phyloP scores from a whole-genome alignment of 2,329 filamentous ascomycete genomes.

The Diaporthe citrichinensis region DNA sequence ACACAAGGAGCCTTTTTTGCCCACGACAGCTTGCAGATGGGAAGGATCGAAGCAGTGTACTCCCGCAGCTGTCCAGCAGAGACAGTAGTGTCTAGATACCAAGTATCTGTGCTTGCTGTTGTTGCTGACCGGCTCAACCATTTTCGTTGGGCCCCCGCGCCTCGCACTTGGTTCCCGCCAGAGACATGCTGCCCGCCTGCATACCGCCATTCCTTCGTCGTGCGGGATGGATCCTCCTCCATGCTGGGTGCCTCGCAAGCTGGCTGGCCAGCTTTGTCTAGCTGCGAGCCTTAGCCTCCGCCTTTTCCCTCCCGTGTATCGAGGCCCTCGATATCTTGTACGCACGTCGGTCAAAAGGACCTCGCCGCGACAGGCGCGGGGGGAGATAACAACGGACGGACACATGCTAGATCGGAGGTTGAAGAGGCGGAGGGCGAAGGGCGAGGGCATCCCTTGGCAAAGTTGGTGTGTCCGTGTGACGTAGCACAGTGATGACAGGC shows the following conservation, averaged over 20 bases:
- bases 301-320: no score
- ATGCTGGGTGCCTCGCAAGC: not conserved
- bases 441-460: not conserved
- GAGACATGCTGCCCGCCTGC: conserved; percentile 22
- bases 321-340: not conserved
- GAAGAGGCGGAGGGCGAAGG: not conserved
- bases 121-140: conserved; percentile 8
- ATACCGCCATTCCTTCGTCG: conserved; percentile 29
- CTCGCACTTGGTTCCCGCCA: conserved; percentile 6
- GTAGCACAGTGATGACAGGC: conserved; percentile 17
- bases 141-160: not conserved
- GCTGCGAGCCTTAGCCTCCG: not conserved
- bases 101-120: not conserved
- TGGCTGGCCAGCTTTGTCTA: not conserved
- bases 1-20: not conserved
- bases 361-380: not conserved
- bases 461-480: conserved; percentile 1
- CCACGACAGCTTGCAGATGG: not conserved
- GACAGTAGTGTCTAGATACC: not conserved
- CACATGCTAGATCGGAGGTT: not conserved
- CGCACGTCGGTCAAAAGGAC: not conserved
- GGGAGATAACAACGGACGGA: no score
- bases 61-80: not conserved
- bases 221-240: conserved; percentile 21
- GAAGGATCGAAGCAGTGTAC: not conserved